These are phyloP conservation scores for Alloascoidea africana DNA, from an alignment of 805 yeast species.

Conservation along the genomic window DNA sequence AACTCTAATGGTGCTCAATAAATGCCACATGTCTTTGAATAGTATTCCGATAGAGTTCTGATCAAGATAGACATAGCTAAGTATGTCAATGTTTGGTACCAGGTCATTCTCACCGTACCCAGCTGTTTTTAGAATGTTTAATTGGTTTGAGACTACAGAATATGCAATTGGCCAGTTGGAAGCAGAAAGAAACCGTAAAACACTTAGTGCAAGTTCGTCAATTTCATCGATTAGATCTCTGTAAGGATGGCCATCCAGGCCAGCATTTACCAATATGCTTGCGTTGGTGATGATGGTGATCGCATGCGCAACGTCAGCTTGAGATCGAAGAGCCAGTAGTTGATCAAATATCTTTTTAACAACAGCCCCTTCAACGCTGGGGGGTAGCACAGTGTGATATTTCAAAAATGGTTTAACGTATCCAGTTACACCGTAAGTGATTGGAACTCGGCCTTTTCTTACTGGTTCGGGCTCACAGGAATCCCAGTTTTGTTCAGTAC, in stretches of 20 bases:
- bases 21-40: slow-evolving; percentile 22
- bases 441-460: neutral
- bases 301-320: neutral
- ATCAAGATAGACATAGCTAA: slow-evolving; percentile 27
- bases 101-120: slow-evolving; percentile 20
- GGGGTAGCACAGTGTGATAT: neutral
- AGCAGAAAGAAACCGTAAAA: neutral
- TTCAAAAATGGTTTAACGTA: slow-evolving; percentile 1
- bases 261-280: neutral
- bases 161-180: neutral
- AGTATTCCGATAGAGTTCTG: slow-evolving; percentile 20
- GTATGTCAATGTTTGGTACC: slow-evolving; percentile 30
- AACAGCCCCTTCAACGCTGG: neutral
- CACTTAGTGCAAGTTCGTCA: neutral
- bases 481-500: neutral
- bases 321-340: neutral
- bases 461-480: neutral
- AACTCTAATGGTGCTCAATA: slow-evolving; percentile 23
- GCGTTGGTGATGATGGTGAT: neutral
- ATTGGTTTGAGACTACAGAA: neutral
- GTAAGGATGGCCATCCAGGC: neutral
- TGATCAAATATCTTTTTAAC: neutral
- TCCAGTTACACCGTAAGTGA: neutral
- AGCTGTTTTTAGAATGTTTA: too few species aligned
- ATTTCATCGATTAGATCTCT: slow-evolving; percentile 1